A percentile compares a stretch with the other conserved stretches of the same genome.
These are phyloP conservation scores for Chimonanthus salicifolius DNA, from an alignment of 164 flowering plant species.

Conservation along the genomic window DNA sequence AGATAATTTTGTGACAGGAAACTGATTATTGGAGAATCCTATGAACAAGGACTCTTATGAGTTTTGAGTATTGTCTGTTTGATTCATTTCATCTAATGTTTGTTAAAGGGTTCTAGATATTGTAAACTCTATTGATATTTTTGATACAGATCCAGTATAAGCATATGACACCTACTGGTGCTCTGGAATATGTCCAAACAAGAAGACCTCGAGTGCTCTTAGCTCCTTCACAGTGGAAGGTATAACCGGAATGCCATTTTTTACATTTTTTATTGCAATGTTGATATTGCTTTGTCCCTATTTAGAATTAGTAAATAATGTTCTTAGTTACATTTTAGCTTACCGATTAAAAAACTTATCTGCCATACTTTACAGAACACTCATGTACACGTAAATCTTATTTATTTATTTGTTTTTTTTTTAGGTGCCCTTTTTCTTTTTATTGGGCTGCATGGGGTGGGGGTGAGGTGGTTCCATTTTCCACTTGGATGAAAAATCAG, in stretches of 20 bases:
- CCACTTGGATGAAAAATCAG: not conserved
- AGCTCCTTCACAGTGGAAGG: conserved; percentile 84
- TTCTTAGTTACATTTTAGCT: not conserved
- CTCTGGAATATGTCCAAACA: conserved; percentile 56
- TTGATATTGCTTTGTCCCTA: not conserved
- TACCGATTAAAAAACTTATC: no score
- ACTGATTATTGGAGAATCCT: no score
- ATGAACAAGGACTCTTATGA: not conserved
- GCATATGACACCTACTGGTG: conserved; percentile 71
- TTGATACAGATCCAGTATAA: conserved; percentile 54
- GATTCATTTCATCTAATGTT: not conserved
- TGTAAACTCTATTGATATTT: not conserved
- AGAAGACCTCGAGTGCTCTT: conserved; percentile 76
- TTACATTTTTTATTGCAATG: not conserved
- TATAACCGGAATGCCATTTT: conserved; percentile 12
- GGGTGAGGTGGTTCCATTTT: no score
- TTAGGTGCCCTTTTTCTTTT: not conserved
- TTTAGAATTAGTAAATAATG: not conserved
- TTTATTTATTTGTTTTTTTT: no score
- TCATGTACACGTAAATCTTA: not conserved
- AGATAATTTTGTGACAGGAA: no score
- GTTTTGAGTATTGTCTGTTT: not conserved
- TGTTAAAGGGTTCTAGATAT: not conserved
- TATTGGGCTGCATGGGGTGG: no score
- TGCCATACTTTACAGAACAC: not conserved